A percentile compares a stretch with the other conserved stretches of the same genome.
Conservation (phyloP, 768 basidiomycete species). For the Lactifluus subvellereus region DNA sequence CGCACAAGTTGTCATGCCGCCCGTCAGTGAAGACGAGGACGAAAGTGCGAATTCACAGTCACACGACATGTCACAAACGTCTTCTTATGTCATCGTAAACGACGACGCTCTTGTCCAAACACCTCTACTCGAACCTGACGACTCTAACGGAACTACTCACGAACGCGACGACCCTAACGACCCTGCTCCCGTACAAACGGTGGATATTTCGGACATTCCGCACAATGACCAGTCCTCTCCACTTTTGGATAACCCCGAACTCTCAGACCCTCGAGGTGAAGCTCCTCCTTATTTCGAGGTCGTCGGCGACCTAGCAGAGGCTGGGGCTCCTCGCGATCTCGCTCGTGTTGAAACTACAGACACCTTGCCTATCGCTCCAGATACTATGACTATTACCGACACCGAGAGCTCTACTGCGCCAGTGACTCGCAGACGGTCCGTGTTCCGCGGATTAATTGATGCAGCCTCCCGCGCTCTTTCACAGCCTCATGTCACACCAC, state of each 20-base stretch:
- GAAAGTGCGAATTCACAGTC: slow-evolving; percentile 22
- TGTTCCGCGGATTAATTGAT: slow-evolving; percentile 35
- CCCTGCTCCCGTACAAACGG: slow-evolving; percentile 19
- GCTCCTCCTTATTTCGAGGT: slow-evolving; percentile 66
- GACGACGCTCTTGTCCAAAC: slow-evolving; percentile 20
- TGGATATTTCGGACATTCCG: slow-evolving; percentile 7
- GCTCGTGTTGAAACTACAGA: slow-evolving; percentile 18
- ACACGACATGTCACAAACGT: slow-evolving; percentile 15
- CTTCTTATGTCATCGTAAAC: slow-evolving; percentile 18
- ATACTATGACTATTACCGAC: neutral
- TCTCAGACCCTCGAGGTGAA: slow-evolving; percentile 47
- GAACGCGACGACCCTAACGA: slow-evolving; percentile 9
- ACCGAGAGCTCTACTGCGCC: neutral
- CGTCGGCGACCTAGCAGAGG: slow-evolving; percentile 30
- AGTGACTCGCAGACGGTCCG: slow-evolving; percentile 36
- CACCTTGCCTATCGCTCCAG: slow-evolving; percentile 19
- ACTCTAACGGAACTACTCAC: slow-evolving; percentile 12
- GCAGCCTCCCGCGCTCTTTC: slow-evolving; percentile 23
- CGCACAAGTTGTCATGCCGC: slow-evolving; percentile 33
- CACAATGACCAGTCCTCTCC: slow-evolving; percentile 9
- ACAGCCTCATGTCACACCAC: neutral
- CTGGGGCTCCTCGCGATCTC: slow-evolving; percentile 4
- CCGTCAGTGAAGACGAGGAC: slow-evolving; percentile 27
- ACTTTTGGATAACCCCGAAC: slow-evolving; percentile 23
- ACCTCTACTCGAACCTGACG: slow-evolving; percentile 18